Percentiles rank a stretch among this genome's conserved stretches.
Conservation (phyloP, 176 grass and related monocot genomes). For the Oryza longistaminata region DNA sequence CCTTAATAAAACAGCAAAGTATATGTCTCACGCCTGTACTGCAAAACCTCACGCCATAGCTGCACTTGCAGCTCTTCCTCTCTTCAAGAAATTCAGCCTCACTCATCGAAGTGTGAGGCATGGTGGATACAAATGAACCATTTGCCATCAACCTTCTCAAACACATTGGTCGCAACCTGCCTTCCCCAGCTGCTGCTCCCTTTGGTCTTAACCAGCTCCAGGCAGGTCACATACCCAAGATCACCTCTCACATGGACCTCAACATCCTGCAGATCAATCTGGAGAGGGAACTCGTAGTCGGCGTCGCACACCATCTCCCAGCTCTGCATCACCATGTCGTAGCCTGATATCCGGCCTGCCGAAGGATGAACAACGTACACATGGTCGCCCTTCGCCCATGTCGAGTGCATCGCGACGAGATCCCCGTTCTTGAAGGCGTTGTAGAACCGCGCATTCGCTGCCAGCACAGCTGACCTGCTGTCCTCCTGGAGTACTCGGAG, state of each 20-base stretch:
- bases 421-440: conserved; percentile 76
- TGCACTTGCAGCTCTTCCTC: neutral
- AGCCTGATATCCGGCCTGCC: conserved; percentile 57
- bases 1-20: neutral
- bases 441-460: conserved; percentile 71
- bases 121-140: conserved; percentile 90
- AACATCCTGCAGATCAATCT: conserved; percentile 74
- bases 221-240: conserved; percentile 69
- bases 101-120: conserved; percentile 72
- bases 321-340: conserved; percentile 89
- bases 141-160: conserved; percentile 67
- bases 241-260: conserved; percentile 71
- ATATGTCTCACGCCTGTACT: conserved; percentile 7
- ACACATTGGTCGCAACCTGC: conserved; percentile 82
- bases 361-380: conserved; percentile 81
- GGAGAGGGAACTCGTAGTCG: conserved; percentile 78
- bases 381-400: conserved; percentile 78
- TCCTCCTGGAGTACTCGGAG: conserved; percentile 69
- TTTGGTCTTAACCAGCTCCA: conserved; percentile 77
- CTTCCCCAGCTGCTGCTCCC: conserved; percentile 82
- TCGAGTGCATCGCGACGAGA: conserved; percentile 52
- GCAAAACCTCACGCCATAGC: neutral
- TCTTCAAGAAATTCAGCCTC: neutral
- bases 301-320: conserved; percentile 81
- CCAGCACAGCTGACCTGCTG: conserved; percentile 50